These are phyloP conservation scores for Berkeleyomyces basicola DNA, from an alignment of 2,329 filamentous ascomycete genomes.

Conservation along the genomic window DNA sequence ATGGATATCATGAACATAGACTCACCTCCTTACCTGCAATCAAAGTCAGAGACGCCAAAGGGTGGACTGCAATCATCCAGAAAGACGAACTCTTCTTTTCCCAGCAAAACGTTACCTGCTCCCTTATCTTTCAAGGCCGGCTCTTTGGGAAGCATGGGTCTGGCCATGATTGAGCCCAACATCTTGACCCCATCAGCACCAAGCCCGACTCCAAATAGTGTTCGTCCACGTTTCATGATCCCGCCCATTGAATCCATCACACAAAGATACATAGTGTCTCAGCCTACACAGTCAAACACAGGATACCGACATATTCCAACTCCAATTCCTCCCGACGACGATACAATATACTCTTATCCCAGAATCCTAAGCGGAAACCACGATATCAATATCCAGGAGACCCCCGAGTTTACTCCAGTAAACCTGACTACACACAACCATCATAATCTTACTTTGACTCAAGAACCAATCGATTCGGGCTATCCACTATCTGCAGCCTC, in stretches of 20 bases:
- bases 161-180: not conserved
- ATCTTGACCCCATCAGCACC: slow-evolving; percentile 10
- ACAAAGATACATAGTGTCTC: slow-evolving; percentile 7
- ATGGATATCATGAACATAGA: not conserved
- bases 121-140: no score
- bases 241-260: slow-evolving; percentile 12
- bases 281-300: not conserved
- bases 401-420: no score
- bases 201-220: slow-evolving; percentile 6
- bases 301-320: not conserved
- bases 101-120: no score
- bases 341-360: not conserved
- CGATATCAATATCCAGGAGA: not conserved
- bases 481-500: not conserved
- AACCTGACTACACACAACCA: not conserved
- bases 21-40: not conserved
- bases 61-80: not conserved
- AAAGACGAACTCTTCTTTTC: not conserved
- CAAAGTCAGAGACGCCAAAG: not conserved
- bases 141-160: not conserved
- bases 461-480: not conserved
- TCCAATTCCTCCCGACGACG: not conserved
- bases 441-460: not conserved
- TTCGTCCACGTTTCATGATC: slow-evolving; percentile 10
- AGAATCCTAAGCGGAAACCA: not conserved